Evolutionary conservation across 83 land plant genomes (phyloP).

Genomic region (Picea engelmannii): DNA sequence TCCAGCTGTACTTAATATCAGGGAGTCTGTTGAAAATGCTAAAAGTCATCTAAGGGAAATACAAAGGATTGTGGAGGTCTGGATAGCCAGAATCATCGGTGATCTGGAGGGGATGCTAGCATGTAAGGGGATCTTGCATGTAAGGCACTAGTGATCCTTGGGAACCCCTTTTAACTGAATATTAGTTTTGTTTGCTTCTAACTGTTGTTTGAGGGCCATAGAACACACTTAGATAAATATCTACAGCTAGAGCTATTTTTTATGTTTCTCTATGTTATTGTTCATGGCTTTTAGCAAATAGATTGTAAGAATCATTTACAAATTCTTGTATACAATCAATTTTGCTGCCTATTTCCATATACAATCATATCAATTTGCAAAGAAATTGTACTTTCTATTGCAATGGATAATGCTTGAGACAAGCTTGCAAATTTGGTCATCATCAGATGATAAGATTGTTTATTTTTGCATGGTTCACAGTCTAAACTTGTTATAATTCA

Average conservation of each 20-base stretch:
- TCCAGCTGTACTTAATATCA: slow-evolving; percentile 33
- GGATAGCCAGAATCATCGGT: slow-evolving; percentile 62
- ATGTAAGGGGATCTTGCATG: slow-evolving; percentile 50
- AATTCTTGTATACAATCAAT: background rate
- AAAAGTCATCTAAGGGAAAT: slow-evolving; percentile 55
- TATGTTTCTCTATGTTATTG: background rate
- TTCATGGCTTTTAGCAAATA: background rate
- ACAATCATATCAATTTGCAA: background rate
- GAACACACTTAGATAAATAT: background rate
- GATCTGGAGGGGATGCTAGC: slow-evolving; percentile 67
- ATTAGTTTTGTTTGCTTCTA: background rate
- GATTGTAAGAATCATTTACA: background rate
- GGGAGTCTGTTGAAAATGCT: slow-evolving; percentile 41
- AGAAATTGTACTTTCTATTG: background rate
- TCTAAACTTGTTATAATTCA: background rate
- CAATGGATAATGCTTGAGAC: background rate
- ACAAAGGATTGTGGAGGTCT: slow-evolving; percentile 63
- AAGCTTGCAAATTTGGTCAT: background rate
- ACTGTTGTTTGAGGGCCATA: slow-evolving; percentile 1
- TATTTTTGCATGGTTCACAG: too few species aligned
- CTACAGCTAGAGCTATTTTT: background rate
- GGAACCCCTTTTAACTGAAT: background rate
- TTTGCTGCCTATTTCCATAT: background rate
- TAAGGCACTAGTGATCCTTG: slow-evolving; percentile 13
- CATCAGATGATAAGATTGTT: background rate